Percentiles rank a stretch among this genome's conserved stretches.
These are phyloP conservation scores for Leccinum boreale DNA, from an alignment of 768 basidiomycete genomes.

Conservation along the genomic window DNA sequence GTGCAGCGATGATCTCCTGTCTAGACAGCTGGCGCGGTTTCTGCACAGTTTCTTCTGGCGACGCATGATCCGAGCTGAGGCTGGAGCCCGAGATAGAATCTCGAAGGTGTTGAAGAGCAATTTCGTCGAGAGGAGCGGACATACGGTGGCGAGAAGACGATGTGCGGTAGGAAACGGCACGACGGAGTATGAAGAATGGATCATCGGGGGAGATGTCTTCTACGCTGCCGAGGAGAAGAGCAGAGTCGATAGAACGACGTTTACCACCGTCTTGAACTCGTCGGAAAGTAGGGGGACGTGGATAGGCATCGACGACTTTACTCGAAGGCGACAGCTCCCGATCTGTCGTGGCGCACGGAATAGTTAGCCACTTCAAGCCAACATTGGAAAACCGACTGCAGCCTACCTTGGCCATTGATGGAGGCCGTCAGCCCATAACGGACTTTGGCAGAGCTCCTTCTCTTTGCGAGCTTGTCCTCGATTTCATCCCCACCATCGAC, in stretches of 20 bases:
- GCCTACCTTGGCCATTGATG: constrained; percentile 60
- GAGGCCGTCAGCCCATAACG: constrained; percentile 76
- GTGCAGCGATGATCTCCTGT: constrained; percentile 91
- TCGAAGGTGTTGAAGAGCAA: constrained; percentile 69
- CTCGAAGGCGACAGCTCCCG: constrained; percentile 74
- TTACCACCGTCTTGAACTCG: constrained; percentile 57
- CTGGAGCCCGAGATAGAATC: constrained; percentile 62
- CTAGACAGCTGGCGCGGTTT: constrained; percentile 51
- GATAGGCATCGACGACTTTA: constrained; percentile 81
- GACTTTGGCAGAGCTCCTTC: constrained; percentile 74
- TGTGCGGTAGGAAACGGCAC: constrained; percentile 70
- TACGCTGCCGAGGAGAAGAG: constrained; percentile 60
- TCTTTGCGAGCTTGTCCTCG: constrained; percentile 85
- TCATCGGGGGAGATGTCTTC: constrained; percentile 82
- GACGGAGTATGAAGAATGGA: constrained; percentile 86
- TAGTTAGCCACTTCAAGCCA: constrained; percentile 4
- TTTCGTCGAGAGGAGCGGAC: constrained; percentile 79
- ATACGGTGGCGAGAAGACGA: constrained; percentile 67
- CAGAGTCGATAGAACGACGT: constrained; percentile 85
- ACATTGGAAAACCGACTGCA: background rate
- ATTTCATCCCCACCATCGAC: constrained; percentile 98
- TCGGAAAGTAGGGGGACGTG: constrained; percentile 68
- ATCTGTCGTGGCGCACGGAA: constrained; percentile 46
- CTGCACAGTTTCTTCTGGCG: constrained; percentile 29
- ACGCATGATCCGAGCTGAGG: constrained; percentile 43